A percentile compares a stretch with the other conserved stretches of the same genome.
Evolutionary conservation across 768 basidiomycete species (phyloP).

Genomic region (Hydnomerulius pinastri): DNA sequence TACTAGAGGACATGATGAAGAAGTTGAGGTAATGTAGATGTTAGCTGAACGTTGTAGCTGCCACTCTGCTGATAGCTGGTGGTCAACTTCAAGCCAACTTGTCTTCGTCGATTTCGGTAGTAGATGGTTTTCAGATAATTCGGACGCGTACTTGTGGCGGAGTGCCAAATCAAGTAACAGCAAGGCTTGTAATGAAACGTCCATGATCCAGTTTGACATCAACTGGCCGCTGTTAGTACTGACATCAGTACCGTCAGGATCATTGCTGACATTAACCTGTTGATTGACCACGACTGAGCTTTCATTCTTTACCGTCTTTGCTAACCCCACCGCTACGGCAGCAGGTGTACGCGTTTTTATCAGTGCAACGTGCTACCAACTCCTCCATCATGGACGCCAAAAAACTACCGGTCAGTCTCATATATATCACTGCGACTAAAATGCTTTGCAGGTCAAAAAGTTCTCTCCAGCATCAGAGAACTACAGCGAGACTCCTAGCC

Average conservation of each 20-base stretch:
- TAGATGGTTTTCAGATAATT: conserved; percentile 1
- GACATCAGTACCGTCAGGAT: conserved; percentile 20
- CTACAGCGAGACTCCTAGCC: conserved; percentile 5
- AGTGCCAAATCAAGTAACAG: conserved; percentile 30
- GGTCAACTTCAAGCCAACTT: conserved; percentile 9
- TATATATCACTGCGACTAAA: conserved; percentile 28
- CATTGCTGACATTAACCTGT: conserved; percentile 19
- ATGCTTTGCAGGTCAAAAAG: conserved; percentile 14
- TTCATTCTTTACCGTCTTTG: conserved; percentile 3
- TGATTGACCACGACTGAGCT: neutral
- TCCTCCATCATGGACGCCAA: conserved; percentile 14
- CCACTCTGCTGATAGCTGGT: conserved; percentile 16
- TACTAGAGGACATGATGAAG: conserved; percentile 64
- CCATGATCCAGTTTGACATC: conserved; percentile 31
- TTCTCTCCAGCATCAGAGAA: conserved; percentile 12
- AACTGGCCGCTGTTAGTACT: conserved; percentile 19
- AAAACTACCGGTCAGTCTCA: conserved; percentile 22
- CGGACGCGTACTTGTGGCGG: conserved; percentile 23
- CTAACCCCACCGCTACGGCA: conserved; percentile 33
- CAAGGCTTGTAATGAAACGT: conserved; percentile 29
- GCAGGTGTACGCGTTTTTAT: conserved; percentile 36
- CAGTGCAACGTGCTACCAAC: conserved; percentile 24
- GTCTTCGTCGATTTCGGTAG: conserved; percentile 1
- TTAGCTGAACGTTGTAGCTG: conserved; percentile 19
- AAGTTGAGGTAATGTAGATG: conserved; percentile 13